Percentiles rank a stretch among this genome's conserved stretches.
Evolutionary conservation across 495 filamentous ascomycete genomes (phyloP).

Genomic region (Stereocaulon alpinum): DNA sequence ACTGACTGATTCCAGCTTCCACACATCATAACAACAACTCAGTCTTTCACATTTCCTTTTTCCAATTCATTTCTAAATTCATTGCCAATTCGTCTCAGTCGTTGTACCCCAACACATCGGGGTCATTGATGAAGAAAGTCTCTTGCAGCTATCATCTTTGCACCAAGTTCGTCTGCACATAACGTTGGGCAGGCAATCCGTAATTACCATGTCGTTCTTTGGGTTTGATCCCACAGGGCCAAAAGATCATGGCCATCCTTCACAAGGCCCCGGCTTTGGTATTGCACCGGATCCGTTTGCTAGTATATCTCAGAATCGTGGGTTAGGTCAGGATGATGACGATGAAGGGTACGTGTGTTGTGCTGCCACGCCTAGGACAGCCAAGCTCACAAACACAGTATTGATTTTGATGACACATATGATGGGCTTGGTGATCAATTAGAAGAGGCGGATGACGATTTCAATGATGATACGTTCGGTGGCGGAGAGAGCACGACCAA

Average conservation of each 20-base stretch:
- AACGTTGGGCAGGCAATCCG: not conserved
- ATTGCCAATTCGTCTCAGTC: not conserved
- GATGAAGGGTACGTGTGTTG: conserved; percentile 59
- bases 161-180: not conserved
- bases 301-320: conserved; percentile 49
- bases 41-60: not conserved
- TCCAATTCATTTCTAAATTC: not conserved
- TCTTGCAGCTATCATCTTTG: not conserved
- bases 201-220: conserved; percentile 66
- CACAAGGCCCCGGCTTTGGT: conserved; percentile 58
- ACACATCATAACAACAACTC: not conserved
- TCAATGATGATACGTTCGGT: conserved; percentile 99
- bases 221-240: conserved; percentile 65
- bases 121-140: not conserved
- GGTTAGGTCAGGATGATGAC: conserved; percentile 45
- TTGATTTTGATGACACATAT: conserved; percentile 97
- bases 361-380: not conserved
- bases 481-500: conserved; percentile 32
- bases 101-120: not conserved
- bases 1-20: not conserved
- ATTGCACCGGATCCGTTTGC: conserved; percentile 84
- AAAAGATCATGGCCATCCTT: conserved; percentile 48
- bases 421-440: conserved; percentile 89
- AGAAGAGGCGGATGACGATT: conserved; percentile 83
- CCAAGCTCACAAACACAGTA: conserved; percentile 30